Conservation (phyloP, 192 early-diverging fungal species). For the Pilobolus umbonatus region DNA sequence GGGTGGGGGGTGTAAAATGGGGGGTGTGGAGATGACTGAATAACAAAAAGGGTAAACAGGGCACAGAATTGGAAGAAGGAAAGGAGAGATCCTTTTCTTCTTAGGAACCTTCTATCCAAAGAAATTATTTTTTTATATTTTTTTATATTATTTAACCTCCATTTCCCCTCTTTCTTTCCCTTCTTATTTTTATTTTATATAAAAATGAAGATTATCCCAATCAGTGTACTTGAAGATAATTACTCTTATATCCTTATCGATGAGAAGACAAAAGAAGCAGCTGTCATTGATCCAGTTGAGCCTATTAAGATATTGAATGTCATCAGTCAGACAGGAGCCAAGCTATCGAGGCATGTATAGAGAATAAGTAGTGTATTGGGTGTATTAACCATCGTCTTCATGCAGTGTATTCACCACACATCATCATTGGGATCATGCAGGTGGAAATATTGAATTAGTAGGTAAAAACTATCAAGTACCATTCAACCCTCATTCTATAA, state of each 20-base stretch:
- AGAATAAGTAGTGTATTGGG: background rate
- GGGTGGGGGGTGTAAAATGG: too few species aligned
- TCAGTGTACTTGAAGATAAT: slow-evolving; percentile 76
- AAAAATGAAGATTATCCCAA: slow-evolving; percentile 61
- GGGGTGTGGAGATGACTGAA: too few species aligned
- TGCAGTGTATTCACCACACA: slow-evolving; percentile 71
- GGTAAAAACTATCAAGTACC: slow-evolving; percentile 10
- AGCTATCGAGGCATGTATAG: slow-evolving; percentile 40
- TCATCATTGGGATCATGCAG: slow-evolving; percentile 89
- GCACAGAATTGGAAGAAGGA: background rate
- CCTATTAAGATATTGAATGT: slow-evolving; percentile 64
- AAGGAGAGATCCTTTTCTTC: too few species aligned
- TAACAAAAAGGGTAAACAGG: too few species aligned
- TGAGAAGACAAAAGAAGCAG: slow-evolving; percentile 57
- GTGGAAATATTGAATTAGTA: slow-evolving; percentile 67
- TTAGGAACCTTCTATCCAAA: too few species aligned
- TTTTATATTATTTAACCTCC: background rate
- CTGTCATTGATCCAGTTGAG: slow-evolving; percentile 83
- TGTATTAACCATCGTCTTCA: background rate
- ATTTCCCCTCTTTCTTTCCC: background rate
- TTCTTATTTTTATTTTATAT: background rate
- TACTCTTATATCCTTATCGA: slow-evolving; percentile 84
- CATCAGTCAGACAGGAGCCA: slow-evolving; percentile 47
- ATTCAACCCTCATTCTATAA: background rate
- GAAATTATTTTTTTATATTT: slow-evolving; percentile 14